Conservation (phyloP, 108 stramenopile genomes). For the Skeletonema menzelii region DNA sequence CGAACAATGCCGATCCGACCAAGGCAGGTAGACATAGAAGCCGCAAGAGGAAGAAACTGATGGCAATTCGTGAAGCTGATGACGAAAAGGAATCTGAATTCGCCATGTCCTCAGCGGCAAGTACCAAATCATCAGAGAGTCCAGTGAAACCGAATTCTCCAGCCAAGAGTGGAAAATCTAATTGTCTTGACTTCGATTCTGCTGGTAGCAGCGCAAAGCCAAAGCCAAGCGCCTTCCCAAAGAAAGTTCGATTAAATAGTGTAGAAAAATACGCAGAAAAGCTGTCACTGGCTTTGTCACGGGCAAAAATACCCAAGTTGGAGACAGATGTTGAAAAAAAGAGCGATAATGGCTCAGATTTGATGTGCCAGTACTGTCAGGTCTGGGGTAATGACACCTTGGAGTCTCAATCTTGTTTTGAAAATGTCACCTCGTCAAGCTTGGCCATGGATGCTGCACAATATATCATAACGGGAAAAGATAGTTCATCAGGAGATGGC, state of each 20-base stretch:
- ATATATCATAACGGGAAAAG: constrained; percentile 66
- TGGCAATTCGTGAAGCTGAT: constrained; percentile 5
- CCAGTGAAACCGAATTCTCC: not conserved
- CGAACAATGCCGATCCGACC: not conserved
- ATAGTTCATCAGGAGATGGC: constrained; percentile 17
- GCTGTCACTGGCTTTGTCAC: constrained; percentile 22
- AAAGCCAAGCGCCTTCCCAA: not conserved
- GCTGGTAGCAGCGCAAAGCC: constrained; percentile 3
- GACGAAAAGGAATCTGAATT: not conserved
- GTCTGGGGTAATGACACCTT: constrained; percentile 5
- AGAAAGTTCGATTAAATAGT: constrained; percentile 5
- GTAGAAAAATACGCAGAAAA: constrained; percentile 31
- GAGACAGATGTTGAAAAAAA: not conserved
- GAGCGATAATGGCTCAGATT: not conserved
- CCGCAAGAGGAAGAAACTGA: constrained; percentile 19
- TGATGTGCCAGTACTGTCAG: constrained; percentile 13
- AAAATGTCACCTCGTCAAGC: constrained; percentile 12
- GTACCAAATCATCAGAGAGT: not conserved
- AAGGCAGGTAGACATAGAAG: constrained; percentile 33
- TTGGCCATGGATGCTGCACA: constrained; percentile 55
- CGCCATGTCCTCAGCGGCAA: not conserved
- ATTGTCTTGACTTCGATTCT: constrained; percentile 14
- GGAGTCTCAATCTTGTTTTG: constrained; percentile 12
- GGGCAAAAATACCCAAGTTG: constrained; percentile 15
- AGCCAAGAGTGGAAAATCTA: constrained; percentile 11